These are phyloP conservation scores for Chlamydomonas reinhardtii DNA, from an alignment of 163 green algal species.

Conservation along the genomic window DNA sequence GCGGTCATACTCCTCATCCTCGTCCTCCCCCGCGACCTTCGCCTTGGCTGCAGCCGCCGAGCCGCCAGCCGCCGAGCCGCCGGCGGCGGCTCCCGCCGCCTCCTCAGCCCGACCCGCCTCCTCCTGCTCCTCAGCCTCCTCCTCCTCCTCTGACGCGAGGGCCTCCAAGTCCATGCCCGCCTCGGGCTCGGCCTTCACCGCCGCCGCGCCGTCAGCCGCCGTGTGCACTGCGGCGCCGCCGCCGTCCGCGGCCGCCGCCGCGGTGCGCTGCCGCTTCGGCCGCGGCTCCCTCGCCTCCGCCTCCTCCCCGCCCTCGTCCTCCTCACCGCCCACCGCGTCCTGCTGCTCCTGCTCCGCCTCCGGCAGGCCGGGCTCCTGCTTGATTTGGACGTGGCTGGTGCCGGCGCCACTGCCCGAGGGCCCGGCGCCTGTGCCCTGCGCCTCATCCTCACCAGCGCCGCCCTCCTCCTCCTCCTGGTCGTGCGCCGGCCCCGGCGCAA, in stretches of 20 bases:
- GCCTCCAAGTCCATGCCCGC: conserved; percentile 23
- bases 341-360: neutral
- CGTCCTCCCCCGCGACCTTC: neutral
- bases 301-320: conserved; percentile 38
- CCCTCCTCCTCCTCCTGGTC: neutral
- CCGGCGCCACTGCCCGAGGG: neutral
- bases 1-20: conserved; percentile 39
- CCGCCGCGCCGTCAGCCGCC: neutral
- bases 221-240: neutral
- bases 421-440: too few species aligned
- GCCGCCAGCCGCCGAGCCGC: neutral
- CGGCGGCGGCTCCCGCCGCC: conserved; percentile 4
- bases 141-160: conserved; percentile 4
- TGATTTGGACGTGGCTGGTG: neutral
- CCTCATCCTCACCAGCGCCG: neutral
- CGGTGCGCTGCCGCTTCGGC: conserved; percentile 1
- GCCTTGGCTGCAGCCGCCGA: neutral
- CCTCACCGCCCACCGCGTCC: too few species aligned
- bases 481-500: neutral
- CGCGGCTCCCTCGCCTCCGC: neutral
- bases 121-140: conserved; percentile 9
- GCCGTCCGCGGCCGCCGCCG: neutral
- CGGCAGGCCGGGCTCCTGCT: conserved; percentile 41
- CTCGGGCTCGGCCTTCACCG: neutral
- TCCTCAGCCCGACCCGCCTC: neutral